Base-by-base conservation (phyloP, 2,329 filamentous ascomycete species). In the Lecanosticta acicola region DNA sequence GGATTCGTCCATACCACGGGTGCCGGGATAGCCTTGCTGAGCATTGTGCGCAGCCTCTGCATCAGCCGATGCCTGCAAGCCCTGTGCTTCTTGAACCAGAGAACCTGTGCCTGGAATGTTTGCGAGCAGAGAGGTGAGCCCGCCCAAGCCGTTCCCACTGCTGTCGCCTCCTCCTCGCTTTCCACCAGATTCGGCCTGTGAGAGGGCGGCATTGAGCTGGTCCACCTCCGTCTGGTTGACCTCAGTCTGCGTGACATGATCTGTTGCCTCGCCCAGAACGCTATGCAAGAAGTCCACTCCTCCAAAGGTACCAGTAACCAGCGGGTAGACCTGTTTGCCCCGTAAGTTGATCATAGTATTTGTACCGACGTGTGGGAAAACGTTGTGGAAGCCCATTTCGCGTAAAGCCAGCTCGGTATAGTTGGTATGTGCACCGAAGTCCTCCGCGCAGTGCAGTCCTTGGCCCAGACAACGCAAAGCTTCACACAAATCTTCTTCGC, bases 61-160 rank as follows among this genome's bases (percentile, higher is more conserved):
- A 50, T 76, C 69, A 13, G 74, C 73, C 3, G 67, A 63, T 4
- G 68, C 65, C 56, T 76, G 71, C 1, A 77, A 62, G 14, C 58
- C 53, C 4, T 65, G 59, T 2, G 74, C 74, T 60, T 77, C 71
- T 38, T 70, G 61, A 9, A 71, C 66, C 1, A 77, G 64, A 18
- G 63, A 62, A 16, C 69, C 62, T 29, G 72, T 73, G 4, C 65
- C 79, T 43, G 91, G 91, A 2, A 97, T 75, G 60, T 91, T 84
- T 37, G 78, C 75, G 17, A 96, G 68, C 2, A 93, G 75, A 20
- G 83, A 80, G 40, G 86, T 83, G n/a, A 57, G 61, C 13, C 61
- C 59, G 4, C 64, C 64, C 5, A 29, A 11, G 5, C 24, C 24
- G 24, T 29, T 29, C 34, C 60, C 61, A 10, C 62, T 49, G 8